phyloP scores from a whole-genome alignment of 2,329 filamentous ascomycete genomes.

The Apiospora malaysiana region DNA sequence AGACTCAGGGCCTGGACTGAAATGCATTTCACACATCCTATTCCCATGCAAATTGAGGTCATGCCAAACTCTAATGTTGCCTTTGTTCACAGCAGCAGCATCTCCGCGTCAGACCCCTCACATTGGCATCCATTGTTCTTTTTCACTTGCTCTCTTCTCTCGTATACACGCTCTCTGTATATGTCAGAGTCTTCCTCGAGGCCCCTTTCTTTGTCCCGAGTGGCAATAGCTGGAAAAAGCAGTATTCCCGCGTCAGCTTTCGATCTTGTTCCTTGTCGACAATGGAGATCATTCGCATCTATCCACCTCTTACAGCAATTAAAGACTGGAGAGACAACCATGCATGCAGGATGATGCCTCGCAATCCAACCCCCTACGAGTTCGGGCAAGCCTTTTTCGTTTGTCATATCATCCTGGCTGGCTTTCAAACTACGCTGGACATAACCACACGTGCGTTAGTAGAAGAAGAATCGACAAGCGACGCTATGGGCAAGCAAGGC shows the following conservation, averaged over 20 bases:
- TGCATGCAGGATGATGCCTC: neutral
- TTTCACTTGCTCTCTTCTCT: neutral
- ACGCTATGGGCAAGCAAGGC: neutral
- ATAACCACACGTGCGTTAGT: neutral
- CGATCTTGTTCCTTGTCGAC: neutral
- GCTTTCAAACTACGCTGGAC: neutral
- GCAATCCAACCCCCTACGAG: neutral
- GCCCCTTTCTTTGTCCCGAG: neutral
- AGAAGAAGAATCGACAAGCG: neutral
- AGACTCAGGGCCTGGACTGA: neutral
- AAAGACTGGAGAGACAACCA: neutral
- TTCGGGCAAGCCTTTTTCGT: neutral
- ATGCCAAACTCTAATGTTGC: constrained; percentile 4
- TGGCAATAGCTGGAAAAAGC: neutral
- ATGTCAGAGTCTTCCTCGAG: neutral
- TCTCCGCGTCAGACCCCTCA: neutral
- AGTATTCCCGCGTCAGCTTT: neutral
- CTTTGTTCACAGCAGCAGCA: neutral
- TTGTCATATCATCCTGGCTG: neutral
- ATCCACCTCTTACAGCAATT: neutral
- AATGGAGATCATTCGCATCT: neutral
- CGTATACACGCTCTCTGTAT: too few relatives aligned
- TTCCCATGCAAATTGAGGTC: neutral
- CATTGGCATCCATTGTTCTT: neutral
- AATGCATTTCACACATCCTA: neutral